Evolutionary conservation across 163 green algal genomes (phyloP).

Genomic region (Scenedesmus sp.): DNA sequence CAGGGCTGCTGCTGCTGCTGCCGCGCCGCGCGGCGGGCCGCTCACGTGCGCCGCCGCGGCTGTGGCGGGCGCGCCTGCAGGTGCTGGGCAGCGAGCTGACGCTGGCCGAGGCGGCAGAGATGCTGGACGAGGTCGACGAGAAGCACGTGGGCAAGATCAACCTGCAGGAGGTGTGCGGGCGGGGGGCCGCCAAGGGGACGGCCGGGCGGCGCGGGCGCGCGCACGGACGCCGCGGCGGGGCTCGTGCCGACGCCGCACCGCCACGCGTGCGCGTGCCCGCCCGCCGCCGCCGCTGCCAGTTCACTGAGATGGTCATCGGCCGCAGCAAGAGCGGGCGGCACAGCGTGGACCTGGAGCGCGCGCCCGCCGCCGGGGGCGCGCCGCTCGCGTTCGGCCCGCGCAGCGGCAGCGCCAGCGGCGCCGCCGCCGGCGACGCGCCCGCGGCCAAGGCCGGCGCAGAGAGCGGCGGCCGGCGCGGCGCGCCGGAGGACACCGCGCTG

Average conservation of each 20-base stretch:
- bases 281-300: not conserved
- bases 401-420: not conserved
- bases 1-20: too few species aligned
- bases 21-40: too few species aligned
- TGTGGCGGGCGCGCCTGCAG: too few species aligned
- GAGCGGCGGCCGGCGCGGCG: not conserved
- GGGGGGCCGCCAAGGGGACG: too few species aligned
- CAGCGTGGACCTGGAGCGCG: not conserved
- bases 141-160: conserved; percentile 16
- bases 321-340: not conserved
- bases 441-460: not conserved
- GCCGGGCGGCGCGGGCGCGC: too few species aligned
- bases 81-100: conserved; percentile 41
- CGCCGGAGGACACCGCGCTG: conserved; percentile 17
- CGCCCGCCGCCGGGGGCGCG: not conserved
- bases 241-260: too few species aligned
- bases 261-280: not conserved
- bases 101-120: conserved; percentile 29
- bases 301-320: conserved; percentile 33
- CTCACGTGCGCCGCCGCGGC: not conserved
- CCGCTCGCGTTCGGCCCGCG: not conserved
- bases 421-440: not conserved
- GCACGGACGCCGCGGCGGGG: too few species aligned
- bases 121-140: conserved; percentile 38
- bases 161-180: conserved; percentile 28